Percentiles rank a stretch among this genome's conserved stretches.
Conservation (phyloP, 73 alveolate genomes). For the Halteria grandinella region DNA sequence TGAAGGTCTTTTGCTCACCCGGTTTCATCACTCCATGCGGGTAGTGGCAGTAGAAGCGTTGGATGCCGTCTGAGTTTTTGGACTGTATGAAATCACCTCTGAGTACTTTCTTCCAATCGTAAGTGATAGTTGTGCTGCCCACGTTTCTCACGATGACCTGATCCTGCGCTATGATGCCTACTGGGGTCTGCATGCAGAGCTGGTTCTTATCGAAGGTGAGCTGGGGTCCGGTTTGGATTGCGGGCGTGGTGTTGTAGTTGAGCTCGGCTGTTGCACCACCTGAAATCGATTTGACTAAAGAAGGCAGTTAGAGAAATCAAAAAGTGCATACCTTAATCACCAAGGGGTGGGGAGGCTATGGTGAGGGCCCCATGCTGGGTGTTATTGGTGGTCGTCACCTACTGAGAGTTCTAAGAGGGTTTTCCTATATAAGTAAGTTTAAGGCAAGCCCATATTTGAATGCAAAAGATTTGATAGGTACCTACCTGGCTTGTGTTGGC, state of each 20-base stretch:
- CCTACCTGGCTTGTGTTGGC: conserved; percentile 20
- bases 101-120: conserved; percentile 76
- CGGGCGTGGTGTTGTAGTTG: neutral
- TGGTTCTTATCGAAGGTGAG: conserved; percentile 60
- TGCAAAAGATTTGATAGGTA: too few species aligned
- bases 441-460: too few species aligned
- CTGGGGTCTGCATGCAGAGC: conserved; percentile 61
- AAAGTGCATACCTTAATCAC: conserved; percentile 23
- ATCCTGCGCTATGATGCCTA: conserved; percentile 44
- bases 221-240: conserved; percentile 52
- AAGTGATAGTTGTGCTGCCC: conserved; percentile 83
- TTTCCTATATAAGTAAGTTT: too few species aligned
- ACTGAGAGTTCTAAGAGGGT: too few species aligned
- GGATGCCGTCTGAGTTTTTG: conserved; percentile 70
- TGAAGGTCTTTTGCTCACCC: conserved; percentile 78
- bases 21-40: conserved; percentile 73
- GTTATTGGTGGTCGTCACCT: too few species aligned
- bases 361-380: too few species aligned
- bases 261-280: neutral
- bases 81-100: conserved; percentile 70
- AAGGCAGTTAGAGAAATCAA: neutral
- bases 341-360: too few species aligned
- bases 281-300: conserved; percentile 23
- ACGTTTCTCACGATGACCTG: conserved; percentile 74
- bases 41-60: conserved; percentile 82